phyloP scores from a whole-genome alignment of 805 yeast genomes.

The Pichia californica region DNA sequence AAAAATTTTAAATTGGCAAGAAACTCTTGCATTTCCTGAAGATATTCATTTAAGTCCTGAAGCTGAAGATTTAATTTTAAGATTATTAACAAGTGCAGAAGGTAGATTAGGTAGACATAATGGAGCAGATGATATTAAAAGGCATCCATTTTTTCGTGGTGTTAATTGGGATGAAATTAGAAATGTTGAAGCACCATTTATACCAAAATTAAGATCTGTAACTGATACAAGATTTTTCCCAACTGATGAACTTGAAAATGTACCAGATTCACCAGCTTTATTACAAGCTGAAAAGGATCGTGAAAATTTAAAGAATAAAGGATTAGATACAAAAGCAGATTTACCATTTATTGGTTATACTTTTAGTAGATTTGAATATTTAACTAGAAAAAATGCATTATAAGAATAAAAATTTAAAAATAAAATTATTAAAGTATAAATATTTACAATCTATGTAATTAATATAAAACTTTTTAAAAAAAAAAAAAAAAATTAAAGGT shows the following conservation, averaged over 20 bases:
- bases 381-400: constrained; percentile 66
- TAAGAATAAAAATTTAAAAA: constrained; percentile 10
- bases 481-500: too few species aligned
- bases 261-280: constrained; percentile 82
- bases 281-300: constrained; percentile 61
- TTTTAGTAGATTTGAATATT: constrained; percentile 87
- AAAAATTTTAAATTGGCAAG: constrained; percentile 87
- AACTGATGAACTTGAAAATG: constrained; percentile 90
- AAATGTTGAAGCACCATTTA: constrained; percentile 86
- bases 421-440: too few species aligned
- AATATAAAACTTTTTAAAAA: too few species aligned
- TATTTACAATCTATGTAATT: too few species aligned
- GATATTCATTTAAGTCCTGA: constrained; percentile 86
- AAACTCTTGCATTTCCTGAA: constrained; percentile 81
- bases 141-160: constrained; percentile 91
- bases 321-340: constrained; percentile 65
- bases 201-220: constrained; percentile 83
- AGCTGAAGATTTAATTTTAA: constrained; percentile 77
- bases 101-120: constrained; percentile 77
- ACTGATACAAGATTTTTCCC: constrained; percentile 98
- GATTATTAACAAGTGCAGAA: constrained; percentile 72
- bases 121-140: constrained; percentile 88
- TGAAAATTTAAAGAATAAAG: constrained; percentile 43
- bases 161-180: constrained; percentile 90
- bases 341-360: constrained; percentile 97